phyloP scores from a whole-genome alignment of 495 filamentous ascomycete genomes.

The Pyronema domesticum region DNA sequence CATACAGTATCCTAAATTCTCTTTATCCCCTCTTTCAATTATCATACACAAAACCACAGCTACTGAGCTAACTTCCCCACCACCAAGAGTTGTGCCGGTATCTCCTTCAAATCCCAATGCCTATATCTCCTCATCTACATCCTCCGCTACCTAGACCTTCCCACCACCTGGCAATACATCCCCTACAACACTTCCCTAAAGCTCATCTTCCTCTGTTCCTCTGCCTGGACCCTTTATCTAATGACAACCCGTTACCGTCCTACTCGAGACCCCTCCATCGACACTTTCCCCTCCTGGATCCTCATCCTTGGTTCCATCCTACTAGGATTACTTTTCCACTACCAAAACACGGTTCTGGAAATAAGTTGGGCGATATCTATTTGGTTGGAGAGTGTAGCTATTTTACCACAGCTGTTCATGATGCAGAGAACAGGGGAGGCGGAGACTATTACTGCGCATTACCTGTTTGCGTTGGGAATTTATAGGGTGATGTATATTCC shows the following conservation, averaged over 20 bases:
- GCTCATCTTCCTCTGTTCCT: slow-evolving; percentile 78
- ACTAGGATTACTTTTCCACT: slow-evolving; percentile 68
- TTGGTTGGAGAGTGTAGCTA: slow-evolving; percentile 91
- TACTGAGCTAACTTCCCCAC: not conserved
- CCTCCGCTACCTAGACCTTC: slow-evolving; percentile 53
- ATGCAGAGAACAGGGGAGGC: slow-evolving; percentile 92
- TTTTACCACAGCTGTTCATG: slow-evolving; percentile 95
- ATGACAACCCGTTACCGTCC: slow-evolving; percentile 94
- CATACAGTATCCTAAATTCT: too few species aligned
- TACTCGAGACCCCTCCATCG: slow-evolving; percentile 83
- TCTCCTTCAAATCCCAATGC: slow-evolving; percentile 95
- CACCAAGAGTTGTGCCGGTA: slow-evolving; percentile 85
- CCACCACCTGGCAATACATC: slow-evolving; percentile 47
- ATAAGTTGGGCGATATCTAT: slow-evolving; percentile 94
- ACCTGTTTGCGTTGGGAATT: slow-evolving; percentile 81
- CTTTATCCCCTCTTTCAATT: not conserved
- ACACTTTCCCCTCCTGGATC: slow-evolving; percentile 93
- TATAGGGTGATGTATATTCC: slow-evolving; percentile 94
- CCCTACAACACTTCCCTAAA: slow-evolving; percentile 89
- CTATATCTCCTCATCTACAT: slow-evolving; percentile 86
- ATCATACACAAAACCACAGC: slow-evolving; percentile 20
- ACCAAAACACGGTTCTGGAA: slow-evolving; percentile 52
- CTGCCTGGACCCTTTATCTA: slow-evolving; percentile 82
- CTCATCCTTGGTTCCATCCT: slow-evolving; percentile 61
- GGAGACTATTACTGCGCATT: slow-evolving; percentile 95